These are phyloP conservation scores for Yarrowia porcina DNA, from an alignment of 805 yeast species.

Conservation along the genomic window DNA sequence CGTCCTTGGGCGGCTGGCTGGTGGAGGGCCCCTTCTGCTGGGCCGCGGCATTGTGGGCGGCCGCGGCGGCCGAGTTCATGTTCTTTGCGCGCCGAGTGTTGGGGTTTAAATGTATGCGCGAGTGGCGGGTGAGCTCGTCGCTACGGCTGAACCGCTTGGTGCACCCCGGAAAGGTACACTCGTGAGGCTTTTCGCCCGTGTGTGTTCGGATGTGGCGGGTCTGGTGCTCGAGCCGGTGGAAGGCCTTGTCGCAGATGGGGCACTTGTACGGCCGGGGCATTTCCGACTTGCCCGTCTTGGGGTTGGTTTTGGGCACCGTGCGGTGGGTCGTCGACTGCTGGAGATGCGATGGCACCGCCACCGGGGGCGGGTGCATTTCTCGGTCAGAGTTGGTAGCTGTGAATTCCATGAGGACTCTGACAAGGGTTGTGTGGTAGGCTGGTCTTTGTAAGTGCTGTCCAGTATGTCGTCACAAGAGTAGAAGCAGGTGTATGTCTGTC, in stretches of 20 bases:
- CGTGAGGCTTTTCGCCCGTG: conserved; percentile 90
- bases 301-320: conserved; percentile 25
- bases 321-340: conserved; percentile 23
- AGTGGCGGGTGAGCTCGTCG: conserved; percentile 84
- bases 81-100: conserved; percentile 36
- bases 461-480: too few species aligned
- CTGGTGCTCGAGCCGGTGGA: conserved; percentile 85
- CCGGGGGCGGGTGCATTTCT: conserved; percentile 22
- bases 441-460: too few species aligned
- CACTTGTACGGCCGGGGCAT: conserved; percentile 70
- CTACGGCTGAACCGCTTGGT: conserved; percentile 71
- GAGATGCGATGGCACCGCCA: conserved; percentile 25
- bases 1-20: conserved; percentile 1
- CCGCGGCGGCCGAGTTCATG: conserved; percentile 27
- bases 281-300: conserved; percentile 25
- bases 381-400: conserved; percentile 21
- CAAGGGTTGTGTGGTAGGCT: too few species aligned
- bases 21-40: not conserved
- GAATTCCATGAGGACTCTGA: conserved; percentile 23
- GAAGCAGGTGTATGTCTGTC: too few species aligned
- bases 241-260: conserved; percentile 78
- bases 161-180: conserved; percentile 82
- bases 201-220: conserved; percentile 89
- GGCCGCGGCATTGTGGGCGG: conserved; percentile 27
- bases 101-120: conserved; percentile 62